phyloP scores from a whole-genome alignment of 495 filamentous ascomycete species.

The Aspergillus baeticus region DNA sequence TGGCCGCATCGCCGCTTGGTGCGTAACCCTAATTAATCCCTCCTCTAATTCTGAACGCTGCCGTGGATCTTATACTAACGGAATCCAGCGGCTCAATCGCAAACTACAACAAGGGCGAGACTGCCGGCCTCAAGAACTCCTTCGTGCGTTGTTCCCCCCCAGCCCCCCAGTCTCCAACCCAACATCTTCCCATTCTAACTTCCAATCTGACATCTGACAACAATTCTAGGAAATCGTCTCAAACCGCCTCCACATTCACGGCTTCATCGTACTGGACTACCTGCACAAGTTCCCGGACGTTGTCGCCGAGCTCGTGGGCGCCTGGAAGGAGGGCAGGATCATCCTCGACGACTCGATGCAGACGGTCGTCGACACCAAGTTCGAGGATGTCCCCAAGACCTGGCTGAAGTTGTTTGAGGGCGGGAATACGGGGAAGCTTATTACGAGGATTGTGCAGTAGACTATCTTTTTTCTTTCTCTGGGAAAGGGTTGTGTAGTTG shows the following conservation, averaged over 20 bases:
- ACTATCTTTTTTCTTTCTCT: conserved; percentile 5
- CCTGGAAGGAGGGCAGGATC: conserved; percentile 52
- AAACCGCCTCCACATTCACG: conserved; percentile 54
- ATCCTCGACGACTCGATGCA: conserved; percentile 48
- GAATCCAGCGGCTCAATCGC: conserved; percentile 44
- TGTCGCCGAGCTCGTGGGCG: conserved; percentile 46
- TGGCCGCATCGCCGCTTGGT: conserved; percentile 61
- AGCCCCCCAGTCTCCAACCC: neutral
- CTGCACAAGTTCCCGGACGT: conserved; percentile 37
- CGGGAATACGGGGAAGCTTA: conserved; percentile 52
- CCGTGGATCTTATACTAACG: neutral
- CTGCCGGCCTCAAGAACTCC: conserved; percentile 46
- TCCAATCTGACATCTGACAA: too few species aligned
- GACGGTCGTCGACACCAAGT: conserved; percentile 54
- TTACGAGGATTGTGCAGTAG: conserved; percentile 30
- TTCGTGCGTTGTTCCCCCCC: conserved; percentile 17
- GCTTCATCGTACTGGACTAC: conserved; percentile 63
- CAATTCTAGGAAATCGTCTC: conserved; percentile 39
- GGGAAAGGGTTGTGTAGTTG: too few species aligned
- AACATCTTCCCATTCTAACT: too few species aligned
- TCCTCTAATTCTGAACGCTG: neutral
- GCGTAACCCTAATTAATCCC: neutral
- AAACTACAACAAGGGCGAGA: conserved; percentile 43
- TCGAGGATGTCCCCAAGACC: conserved; percentile 49
- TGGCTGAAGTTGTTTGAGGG: conserved; percentile 54